Conservation (phyloP, 495 filamentous ascomycete species). For the Terfezia boudieri region DNA sequence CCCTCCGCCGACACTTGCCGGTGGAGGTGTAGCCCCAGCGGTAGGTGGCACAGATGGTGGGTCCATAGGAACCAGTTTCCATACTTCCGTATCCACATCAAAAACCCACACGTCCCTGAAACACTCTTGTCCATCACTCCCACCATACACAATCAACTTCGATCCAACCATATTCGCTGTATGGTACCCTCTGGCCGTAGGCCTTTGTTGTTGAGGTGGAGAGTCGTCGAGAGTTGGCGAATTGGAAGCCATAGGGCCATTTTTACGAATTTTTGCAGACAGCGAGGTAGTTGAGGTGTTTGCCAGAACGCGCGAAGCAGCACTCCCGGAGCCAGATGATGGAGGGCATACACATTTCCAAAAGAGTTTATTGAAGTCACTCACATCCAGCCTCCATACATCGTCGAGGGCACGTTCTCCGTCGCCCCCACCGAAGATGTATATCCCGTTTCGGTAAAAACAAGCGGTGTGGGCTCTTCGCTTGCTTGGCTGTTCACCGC, state of each 20-base stretch:
- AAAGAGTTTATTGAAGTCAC: constrained; percentile 31
- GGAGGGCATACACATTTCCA: constrained; percentile 34
- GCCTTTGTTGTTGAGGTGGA: constrained; percentile 18
- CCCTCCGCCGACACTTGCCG: not conserved
- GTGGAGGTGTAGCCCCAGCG: not conserved
- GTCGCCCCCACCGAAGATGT: constrained; percentile 44
- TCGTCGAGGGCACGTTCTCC: constrained; percentile 42
- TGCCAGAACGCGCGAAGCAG: constrained; percentile 6
- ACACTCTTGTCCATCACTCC: constrained; percentile 42
- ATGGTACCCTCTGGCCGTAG: constrained; percentile 41
- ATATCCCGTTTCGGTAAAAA: constrained; percentile 42
- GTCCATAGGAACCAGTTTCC: constrained; percentile 29
- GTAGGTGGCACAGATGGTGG: constrained; percentile 6
- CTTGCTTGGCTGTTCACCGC: constrained; percentile 26
- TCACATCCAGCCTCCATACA: constrained; percentile 43
- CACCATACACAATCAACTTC: constrained; percentile 45
- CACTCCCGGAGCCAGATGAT: not conserved
- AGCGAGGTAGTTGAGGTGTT: constrained; percentile 13
- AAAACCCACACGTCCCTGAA: constrained; percentile 50
- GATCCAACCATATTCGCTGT: constrained; percentile 46
- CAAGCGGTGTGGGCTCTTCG: constrained; percentile 42
- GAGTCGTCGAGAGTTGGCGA: not conserved
- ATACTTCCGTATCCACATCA: constrained; percentile 33
- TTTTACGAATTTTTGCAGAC: constrained; percentile 2
- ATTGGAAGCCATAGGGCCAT: not conserved